These are phyloP conservation scores for Pluteus cervinus DNA, from an alignment of 768 basidiomycete species.

Conservation along the genomic window DNA sequence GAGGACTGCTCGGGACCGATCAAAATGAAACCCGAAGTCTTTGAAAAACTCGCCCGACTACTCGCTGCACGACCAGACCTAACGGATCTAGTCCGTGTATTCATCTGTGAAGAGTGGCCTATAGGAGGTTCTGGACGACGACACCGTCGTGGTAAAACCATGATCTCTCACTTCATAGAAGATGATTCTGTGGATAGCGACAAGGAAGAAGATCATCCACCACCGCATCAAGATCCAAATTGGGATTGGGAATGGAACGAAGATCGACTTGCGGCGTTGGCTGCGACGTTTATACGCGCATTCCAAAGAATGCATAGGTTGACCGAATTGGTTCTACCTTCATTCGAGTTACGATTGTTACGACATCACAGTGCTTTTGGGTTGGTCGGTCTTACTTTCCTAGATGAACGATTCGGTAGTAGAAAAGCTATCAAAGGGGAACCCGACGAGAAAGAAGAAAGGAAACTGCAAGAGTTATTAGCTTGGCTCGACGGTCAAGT, in stretches of 20 bases:
- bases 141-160: no score
- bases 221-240: no score
- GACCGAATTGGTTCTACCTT: conserved; percentile 32
- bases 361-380: conserved; percentile 37
- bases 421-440: conserved; percentile 31
- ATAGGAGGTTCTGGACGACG: no score
- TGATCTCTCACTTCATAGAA: conserved; percentile 27
- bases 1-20: no score
- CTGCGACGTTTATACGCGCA: conserved; percentile 36
- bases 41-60: conserved; percentile 29
- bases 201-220: conserved; percentile 9
- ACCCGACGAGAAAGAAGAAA: conserved; percentile 20
- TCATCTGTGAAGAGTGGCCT: conserved; percentile 39
- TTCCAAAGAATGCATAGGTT: conserved; percentile 42
- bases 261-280: conserved; percentile 20
- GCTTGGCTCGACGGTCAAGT: conserved; percentile 38
- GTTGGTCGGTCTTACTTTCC: background rate
- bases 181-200: conserved; percentile 6
- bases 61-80: conserved; percentile 33
- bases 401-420: conserved; percentile 12
- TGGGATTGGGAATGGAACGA: conserved; percentile 4
- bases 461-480: conserved; percentile 29
- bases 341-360: conserved; percentile 36
- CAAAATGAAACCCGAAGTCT: no score
- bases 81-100: conserved; percentile 31